These are phyloP conservation scores for Ilyonectria mors-panacis DNA, from an alignment of 2,329 filamentous ascomycete species.

Conservation along the genomic window DNA sequence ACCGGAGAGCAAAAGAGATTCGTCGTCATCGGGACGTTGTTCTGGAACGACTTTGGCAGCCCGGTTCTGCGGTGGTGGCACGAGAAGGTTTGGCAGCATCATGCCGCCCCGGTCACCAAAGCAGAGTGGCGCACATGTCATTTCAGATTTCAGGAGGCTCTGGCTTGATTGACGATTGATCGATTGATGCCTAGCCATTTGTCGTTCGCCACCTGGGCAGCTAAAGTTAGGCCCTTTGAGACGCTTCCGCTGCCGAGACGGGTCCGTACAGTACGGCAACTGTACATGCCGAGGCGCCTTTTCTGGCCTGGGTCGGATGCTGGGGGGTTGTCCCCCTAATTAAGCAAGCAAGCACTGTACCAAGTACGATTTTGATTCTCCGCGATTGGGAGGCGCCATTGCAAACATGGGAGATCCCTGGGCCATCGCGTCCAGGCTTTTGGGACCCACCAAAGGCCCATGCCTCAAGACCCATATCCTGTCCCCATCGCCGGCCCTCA, in stretches of 20 bases:
- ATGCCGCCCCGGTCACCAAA: not conserved
- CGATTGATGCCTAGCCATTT: conserved; percentile 8
- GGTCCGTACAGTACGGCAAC: conserved; percentile 1
- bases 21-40: not conserved
- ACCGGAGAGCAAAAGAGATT: not conserved
- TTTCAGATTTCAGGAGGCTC: not conserved
- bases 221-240: not conserved
- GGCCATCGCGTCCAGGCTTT: conserved; percentile 14
- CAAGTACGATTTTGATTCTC: not conserved
- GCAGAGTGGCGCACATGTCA: not conserved
- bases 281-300: not conserved
- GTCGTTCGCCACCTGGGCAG: not conserved
- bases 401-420: conserved; percentile 22
- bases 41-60: conserved; percentile 7
- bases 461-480: conserved; percentile 13
- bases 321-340: not conserved
- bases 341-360: conserved; percentile 13
- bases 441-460: conserved; percentile 14
- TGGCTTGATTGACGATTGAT: not conserved
- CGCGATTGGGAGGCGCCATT: not conserved
- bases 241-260: conserved; percentile 20
- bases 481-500: conserved; percentile 7
- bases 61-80: not conserved
- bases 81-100: not conserved
- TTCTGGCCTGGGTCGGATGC: not conserved